These are phyloP conservation scores for Chenopodium quinoa DNA, from an alignment of 148 eudicot species.

Conservation along the genomic window DNA sequence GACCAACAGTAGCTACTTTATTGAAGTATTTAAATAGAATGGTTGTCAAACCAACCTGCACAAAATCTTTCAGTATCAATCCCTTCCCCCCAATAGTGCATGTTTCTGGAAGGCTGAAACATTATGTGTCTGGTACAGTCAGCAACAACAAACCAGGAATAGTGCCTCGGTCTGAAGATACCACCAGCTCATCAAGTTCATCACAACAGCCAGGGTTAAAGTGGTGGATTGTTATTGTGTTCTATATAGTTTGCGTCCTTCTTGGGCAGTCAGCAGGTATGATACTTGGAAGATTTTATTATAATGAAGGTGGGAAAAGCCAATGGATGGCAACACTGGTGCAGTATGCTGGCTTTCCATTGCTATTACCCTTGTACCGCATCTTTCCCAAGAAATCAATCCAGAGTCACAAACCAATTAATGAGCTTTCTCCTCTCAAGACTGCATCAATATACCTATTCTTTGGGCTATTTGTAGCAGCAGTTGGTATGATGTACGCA, in stretches of 20 bases:
- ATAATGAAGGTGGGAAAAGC: conserved; percentile 45
- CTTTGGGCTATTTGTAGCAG: conserved; percentile 21
- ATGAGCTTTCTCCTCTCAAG: conserved; percentile 7
- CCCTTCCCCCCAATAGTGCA: not conserved
- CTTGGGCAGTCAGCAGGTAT: conserved; percentile 38
- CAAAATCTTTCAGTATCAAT: not conserved
- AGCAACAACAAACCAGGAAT: not conserved
- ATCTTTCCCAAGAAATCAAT: conserved; percentile 17
- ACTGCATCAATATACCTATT: conserved; percentile 12
- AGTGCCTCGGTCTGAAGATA: not conserved
- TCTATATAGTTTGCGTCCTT: conserved; percentile 36
- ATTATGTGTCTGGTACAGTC: conserved; percentile 9
- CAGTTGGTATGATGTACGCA: conserved; percentile 22
- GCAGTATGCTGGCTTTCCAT: conserved; percentile 41
- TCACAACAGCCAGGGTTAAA: conserved; percentile 15
- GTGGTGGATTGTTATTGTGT: conserved; percentile 34
- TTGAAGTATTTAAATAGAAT: too few species aligned
- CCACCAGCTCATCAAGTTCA: not conserved
- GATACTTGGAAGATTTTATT: conserved; percentile 45
- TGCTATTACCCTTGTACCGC: conserved; percentile 34
- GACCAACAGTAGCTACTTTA: not conserved
- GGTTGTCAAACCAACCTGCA: not conserved
- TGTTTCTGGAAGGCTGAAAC: not conserved
- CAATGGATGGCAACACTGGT: conserved; percentile 41
- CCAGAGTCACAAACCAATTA: conserved; percentile 6